Conservation (phyloP, 1,284 basidiomycete species). For the Cerrena zonata region DNA sequence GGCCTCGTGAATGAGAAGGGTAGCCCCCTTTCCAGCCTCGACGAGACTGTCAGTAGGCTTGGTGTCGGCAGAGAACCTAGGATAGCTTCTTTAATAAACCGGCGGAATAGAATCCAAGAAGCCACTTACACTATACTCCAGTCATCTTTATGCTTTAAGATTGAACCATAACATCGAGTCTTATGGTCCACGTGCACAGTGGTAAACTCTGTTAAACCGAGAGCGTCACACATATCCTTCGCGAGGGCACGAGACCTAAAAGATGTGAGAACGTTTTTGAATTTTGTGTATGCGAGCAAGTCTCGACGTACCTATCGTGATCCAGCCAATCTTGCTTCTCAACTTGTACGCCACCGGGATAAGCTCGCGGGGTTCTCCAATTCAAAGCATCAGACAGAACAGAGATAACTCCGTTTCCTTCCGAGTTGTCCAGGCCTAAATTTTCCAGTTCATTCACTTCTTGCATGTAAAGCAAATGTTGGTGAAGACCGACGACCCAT, state of each 20-base stretch:
- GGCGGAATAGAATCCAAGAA: constrained; percentile 8
- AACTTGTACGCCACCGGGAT: background rate
- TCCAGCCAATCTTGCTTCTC: constrained; percentile 12
- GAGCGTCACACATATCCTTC: constrained; percentile 39
- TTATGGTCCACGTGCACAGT: constrained; percentile 74
- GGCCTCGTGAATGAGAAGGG: constrained; percentile 89
- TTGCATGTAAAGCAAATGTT: constrained; percentile 55
- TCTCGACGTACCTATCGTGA: constrained; percentile 13
- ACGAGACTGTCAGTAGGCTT: constrained; percentile 70
- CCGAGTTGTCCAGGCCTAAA: constrained; percentile 48
- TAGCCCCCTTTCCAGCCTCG: constrained; percentile 61
- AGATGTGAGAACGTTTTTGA: background rate
- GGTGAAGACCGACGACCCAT: constrained; percentile 61
- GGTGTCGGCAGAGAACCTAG: constrained; percentile 83
- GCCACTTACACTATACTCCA: constrained; percentile 80
- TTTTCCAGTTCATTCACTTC: constrained; percentile 65
- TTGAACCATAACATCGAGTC: constrained; percentile 64
- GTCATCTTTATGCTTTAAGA: constrained; percentile 62
- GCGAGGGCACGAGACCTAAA: constrained; percentile 36
- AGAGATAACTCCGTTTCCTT: constrained; percentile 46
- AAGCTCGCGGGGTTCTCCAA: constrained; percentile 27
- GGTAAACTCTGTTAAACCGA: constrained; percentile 51
- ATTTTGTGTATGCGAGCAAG: background rate
- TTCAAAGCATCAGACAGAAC: constrained; percentile 54
- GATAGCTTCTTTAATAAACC: constrained; percentile 1